Evolutionary conservation across 805 yeast genomes (phyloP), one percentile per base, ranked within the genome.

Genomic region (Pichia gijzeniarum): DNA sequence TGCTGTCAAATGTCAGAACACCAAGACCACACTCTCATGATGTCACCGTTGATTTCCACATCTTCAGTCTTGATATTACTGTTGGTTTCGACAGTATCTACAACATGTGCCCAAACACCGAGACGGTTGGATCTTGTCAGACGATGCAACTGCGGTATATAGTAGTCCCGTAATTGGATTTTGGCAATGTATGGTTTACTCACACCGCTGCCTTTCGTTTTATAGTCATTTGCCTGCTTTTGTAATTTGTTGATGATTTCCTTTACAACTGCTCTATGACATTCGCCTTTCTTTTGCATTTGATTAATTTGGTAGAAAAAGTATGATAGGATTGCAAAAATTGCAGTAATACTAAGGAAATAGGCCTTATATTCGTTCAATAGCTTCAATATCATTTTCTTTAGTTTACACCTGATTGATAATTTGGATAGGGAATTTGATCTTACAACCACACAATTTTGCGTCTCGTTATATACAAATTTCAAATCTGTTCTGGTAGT

Each of bases 21-120:
- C 96, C 96, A 89, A 58, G 87, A 88, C 87, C 95, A 85, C 31
- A 86, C 86, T 58, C 80, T 79, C 73, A 85, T 78, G 49, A 89
- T 85, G 53, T 89, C 96, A 16, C 97, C 96, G 56, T 83, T 85
- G 25, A 81, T 72, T 59, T 89, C 97, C 45, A 77, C 64, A 45
- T 82, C 72, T 33, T 77, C 71, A 16, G 73, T 69, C 47, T 80
- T 74, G 12, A 89, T 77, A 55, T 82, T 82, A 19, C 84, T 68
- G 59, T 85, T 83, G 38, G 67, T 64, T 52, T 86, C 95, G 5
- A 89, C 73, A 28, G 65, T 68, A 18, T 63, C 63, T 38, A 72
- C 67, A 2, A 87, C 80, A 20, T 61, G 58, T 14, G 69, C 70
- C 95, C 96, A 86, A 8, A 82, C 56, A 28, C 64, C 57, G 48